Evolutionary conservation across 2,329 filamentous ascomycete species (phyloP).

Genomic region (Rachicladosporium sp.): DNA sequence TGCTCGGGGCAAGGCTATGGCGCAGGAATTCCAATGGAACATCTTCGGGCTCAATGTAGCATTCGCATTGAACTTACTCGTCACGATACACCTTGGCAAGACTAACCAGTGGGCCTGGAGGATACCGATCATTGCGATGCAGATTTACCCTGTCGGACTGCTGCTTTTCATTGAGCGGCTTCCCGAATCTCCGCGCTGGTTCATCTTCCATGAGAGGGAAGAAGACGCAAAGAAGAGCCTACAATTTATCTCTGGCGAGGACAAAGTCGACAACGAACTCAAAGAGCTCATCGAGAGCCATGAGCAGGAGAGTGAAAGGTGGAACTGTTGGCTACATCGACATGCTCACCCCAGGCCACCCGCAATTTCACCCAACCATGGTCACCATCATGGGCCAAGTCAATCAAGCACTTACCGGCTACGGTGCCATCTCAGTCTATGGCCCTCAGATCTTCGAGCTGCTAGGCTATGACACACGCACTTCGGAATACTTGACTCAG

Average conservation of each 20-base stretch:
- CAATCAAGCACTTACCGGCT: conserved; percentile 46
- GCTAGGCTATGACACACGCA: conserved; percentile 40
- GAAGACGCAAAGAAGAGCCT: conserved; percentile 41
- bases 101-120: conserved; percentile 50
- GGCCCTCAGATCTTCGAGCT: conserved; percentile 53
- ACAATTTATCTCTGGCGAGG: conserved; percentile 37
- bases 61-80: conserved; percentile 45
- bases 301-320: conserved; percentile 29
- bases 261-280: conserved; percentile 35
- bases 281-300: conserved; percentile 40
- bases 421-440: conserved; percentile 46
- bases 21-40: conserved; percentile 53
- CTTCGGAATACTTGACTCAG: conserved; percentile 45
- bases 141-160: conserved; percentile 43
- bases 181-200: conserved; percentile 48
- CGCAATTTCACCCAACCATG: conserved; percentile 49
- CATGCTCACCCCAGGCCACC: conserved; percentile 43
- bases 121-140: conserved; percentile 49
- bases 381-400: conserved; percentile 51
- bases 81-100: conserved; percentile 44
- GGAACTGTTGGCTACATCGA: conserved; percentile 40
- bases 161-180: conserved; percentile 41
- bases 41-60: conserved; percentile 51
- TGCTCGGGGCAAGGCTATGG: conserved; percentile 44
- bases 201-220: conserved; percentile 38